These are phyloP conservation scores for Persicaria maculosa DNA, from an alignment of 148 eudicot species.

Conservation along the genomic window DNA sequence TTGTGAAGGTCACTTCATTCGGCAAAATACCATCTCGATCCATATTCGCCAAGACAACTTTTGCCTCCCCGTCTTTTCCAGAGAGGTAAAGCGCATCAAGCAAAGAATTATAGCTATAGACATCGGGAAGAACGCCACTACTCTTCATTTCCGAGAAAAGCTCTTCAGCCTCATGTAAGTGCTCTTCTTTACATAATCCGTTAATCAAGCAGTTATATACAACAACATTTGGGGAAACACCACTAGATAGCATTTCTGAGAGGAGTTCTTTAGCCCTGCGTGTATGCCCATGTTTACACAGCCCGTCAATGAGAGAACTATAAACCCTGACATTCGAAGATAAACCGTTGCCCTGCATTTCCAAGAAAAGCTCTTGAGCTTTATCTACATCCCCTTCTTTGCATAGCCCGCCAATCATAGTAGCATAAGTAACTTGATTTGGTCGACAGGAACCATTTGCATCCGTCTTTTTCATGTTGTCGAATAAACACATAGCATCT, in stretches of 20 bases:
- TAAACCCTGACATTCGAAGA: neutral
- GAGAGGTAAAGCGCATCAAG: neutral
- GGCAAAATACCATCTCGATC: constrained; percentile 19
- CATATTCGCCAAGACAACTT: neutral
- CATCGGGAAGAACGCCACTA: neutral
- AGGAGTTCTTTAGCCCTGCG: constrained; percentile 16
- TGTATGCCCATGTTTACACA: constrained; percentile 17
- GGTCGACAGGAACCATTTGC: neutral
- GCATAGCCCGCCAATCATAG: constrained; percentile 24
- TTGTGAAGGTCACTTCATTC: constrained; percentile 13
- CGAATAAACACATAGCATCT: neutral
- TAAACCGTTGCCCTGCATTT: neutral
- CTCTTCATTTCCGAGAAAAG: constrained; percentile 12
- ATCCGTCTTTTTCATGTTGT: neutral
- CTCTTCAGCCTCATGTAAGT: neutral
- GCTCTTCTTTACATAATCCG: neutral
- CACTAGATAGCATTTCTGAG: constrained; percentile 18
- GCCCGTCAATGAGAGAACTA: constrained; percentile 20
- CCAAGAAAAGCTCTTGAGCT: too few relatives aligned
- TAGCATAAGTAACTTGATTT: constrained; percentile 4
- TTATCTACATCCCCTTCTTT: constrained; percentile 12
- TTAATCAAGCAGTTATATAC: constrained; percentile 19
- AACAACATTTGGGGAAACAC: constrained; percentile 17
- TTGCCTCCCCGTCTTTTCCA: neutral
- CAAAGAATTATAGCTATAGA: neutral